Evolutionary conservation across 1,284 basidiomycete species (phyloP), one percentile per base, ranked within the genome.

Genomic region (Trichosporon inkin): DNA sequence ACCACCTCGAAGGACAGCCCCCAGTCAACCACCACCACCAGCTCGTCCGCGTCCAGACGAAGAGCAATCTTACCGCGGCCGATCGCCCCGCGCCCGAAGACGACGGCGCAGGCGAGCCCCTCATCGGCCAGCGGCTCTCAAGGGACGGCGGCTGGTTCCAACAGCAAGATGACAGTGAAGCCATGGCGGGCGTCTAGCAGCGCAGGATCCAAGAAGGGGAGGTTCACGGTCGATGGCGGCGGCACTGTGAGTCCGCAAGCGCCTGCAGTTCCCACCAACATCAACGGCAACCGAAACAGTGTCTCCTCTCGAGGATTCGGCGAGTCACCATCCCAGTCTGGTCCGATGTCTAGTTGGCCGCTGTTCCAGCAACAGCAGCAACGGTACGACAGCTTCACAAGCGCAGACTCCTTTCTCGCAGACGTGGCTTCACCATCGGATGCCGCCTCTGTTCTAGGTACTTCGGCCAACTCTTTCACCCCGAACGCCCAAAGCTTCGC

Each of bases 181-280:
- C 66, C 66, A n/a, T 71, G 69, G 71, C 62, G 72, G 28, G 67
- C 70, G 2, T 55, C 64, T 3, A 49, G 44, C 44, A 16, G 44
- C 2, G 57, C 65, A 16, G 68, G 73, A 6, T 63, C 66, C 34
- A 73, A 74, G 62, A 76, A 76, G 65, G 76, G 75, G 2, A 70
- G 74, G 11, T 77, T 77, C 63, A 76, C 76, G 6, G 74, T 76
- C 40, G 76, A 78, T 62, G 65, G 67, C 24, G 76, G 75, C 19
- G 72, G 71, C 3, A 20, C 24, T 0, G 28, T 32, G 44, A 49
- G 44, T 14, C 44, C 44, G 14, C 44, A 49, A 17, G 11, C 51
- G 7, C 20, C 34, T 32, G 24, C 51, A 6, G 19, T 37, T 37
- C 51, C 51, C 51, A 53, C 51, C 17, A 17, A 53, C 24, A 53